These are phyloP conservation scores for Arachnomyces sp. DNA, from an alignment of 2,329 filamentous ascomycete species.

Conservation along the genomic window DNA sequence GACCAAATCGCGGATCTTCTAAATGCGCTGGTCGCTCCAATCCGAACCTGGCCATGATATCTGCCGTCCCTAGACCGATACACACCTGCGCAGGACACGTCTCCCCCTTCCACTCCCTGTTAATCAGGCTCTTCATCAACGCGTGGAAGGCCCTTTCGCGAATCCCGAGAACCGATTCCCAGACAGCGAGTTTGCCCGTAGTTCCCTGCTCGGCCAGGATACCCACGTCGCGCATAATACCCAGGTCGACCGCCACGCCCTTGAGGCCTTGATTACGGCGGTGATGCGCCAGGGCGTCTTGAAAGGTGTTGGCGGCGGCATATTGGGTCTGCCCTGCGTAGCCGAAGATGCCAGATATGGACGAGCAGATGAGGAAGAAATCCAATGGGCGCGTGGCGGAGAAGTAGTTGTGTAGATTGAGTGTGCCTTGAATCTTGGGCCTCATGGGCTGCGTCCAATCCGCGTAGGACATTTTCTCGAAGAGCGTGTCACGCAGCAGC, in stretches of 20 bases:
- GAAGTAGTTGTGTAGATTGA: conserved; percentile 16
- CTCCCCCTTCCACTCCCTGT: background rate
- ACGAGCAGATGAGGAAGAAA: conserved; percentile 24
- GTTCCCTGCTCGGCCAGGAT: background rate
- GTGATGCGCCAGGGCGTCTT: conserved; percentile 14
- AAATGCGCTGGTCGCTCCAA: background rate
- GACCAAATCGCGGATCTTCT: background rate
- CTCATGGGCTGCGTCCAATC: conserved; percentile 9
- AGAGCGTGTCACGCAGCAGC: conserved; percentile 6
- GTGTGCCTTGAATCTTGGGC: conserved; percentile 20
- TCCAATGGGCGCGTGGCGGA: conserved; percentile 13
- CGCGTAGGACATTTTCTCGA: conserved; percentile 14
- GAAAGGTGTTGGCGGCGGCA: conserved; percentile 19
- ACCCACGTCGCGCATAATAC: conserved; percentile 13
- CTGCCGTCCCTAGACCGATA: conserved; percentile 1
- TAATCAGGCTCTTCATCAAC: conserved; percentile 1
- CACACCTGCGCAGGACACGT: background rate
- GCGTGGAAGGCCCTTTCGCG: background rate
- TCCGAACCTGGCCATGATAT: background rate
- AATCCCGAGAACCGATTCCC: background rate
- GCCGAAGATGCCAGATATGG: conserved; percentile 28
- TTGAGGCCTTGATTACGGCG: conserved; percentile 10
- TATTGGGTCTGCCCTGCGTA: conserved; percentile 32
- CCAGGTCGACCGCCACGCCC: conserved; percentile 12
- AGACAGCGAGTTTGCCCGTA: background rate